phyloP scores from a whole-genome alignment of 768 basidiomycete genomes.

The Imleria badia region DNA sequence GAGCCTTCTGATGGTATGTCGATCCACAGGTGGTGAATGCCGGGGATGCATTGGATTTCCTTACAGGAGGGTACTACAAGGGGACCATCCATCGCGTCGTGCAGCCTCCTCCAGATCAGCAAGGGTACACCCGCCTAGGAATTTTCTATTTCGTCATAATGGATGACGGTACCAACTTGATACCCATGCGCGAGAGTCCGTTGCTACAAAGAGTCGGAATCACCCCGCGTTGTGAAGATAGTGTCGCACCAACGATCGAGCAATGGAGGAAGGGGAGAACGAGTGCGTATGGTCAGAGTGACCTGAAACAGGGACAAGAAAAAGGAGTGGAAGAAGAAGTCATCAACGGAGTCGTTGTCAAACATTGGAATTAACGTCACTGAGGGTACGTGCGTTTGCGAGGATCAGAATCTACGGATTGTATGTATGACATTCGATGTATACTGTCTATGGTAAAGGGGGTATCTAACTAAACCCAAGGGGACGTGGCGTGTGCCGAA shows the following conservation, averaged over 20 bases:
- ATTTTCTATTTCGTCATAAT: slow-evolving; percentile 57
- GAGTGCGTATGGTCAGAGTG: slow-evolving; percentile 48
- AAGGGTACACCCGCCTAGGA: slow-evolving; percentile 47
- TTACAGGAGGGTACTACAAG: slow-evolving; percentile 60
- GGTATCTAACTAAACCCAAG: too few relatives aligned
- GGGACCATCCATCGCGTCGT: slow-evolving; percentile 63
- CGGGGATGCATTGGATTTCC: slow-evolving; percentile 58
- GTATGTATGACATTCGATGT: too few relatives aligned
- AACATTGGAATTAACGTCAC: slow-evolving; percentile 49
- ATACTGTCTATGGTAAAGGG: too few relatives aligned
- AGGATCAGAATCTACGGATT: too few relatives aligned
- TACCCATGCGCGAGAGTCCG: slow-evolving; percentile 46
- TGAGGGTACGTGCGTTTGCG: not conserved
- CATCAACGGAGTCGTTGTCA: slow-evolving; percentile 53
- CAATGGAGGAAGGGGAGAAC: slow-evolving; percentile 53
- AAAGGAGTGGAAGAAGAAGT: slow-evolving; percentile 53
- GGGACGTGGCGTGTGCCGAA: too few relatives aligned
- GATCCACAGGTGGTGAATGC: slow-evolving; percentile 52
- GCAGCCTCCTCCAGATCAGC: slow-evolving; percentile 58
- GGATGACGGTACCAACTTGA: slow-evolving; percentile 49
- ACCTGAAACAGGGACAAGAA: slow-evolving; percentile 41
- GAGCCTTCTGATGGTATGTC: not conserved
- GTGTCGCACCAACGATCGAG: slow-evolving; percentile 49
- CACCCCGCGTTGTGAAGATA: slow-evolving; percentile 35
- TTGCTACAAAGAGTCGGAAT: slow-evolving; percentile 48